Percentiles rank a stretch among this genome's conserved stretches.
These are phyloP conservation scores for Boletus rubropictus DNA, from an alignment of 768 basidiomycete genomes.

Conservation along the genomic window DNA sequence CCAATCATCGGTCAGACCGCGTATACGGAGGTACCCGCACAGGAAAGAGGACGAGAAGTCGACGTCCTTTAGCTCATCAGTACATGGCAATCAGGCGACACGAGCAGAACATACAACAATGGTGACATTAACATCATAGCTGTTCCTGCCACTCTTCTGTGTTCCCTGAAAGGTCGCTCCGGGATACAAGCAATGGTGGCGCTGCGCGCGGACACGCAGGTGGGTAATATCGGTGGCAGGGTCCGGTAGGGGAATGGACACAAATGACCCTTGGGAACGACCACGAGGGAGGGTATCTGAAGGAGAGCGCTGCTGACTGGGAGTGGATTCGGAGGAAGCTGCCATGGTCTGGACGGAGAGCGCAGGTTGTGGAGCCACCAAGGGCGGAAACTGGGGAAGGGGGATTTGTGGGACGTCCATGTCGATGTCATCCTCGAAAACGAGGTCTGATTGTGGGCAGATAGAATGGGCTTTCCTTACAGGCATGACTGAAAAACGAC, in stretches of 20 bases:
- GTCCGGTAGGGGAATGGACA: slow-evolving; percentile 30
- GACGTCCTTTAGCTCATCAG: slow-evolving; percentile 58
- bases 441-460: slow-evolving; percentile 19
- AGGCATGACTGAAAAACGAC: slow-evolving; percentile 21
- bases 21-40: slow-evolving; percentile 90
- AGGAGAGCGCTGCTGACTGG: slow-evolving; percentile 19
- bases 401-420: slow-evolving; percentile 19
- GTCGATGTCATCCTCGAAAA: slow-evolving; percentile 35
- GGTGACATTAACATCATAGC: slow-evolving; percentile 90
- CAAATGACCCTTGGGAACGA: slow-evolving; percentile 8
- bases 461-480: slow-evolving; percentile 15
- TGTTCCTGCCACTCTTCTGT: slow-evolving; percentile 89
- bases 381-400: not conserved
- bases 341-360: slow-evolving; percentile 15
- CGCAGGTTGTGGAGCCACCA: slow-evolving; percentile 3
- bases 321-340: slow-evolving; percentile 8
- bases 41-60: slow-evolving; percentile 81
- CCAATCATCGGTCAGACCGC: slow-evolving; percentile 88
- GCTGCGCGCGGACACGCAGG: slow-evolving; percentile 63
- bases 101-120: slow-evolving; percentile 64
- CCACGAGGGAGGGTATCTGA: slow-evolving; percentile 5
- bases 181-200: slow-evolving; percentile 77
- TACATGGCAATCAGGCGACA: not conserved
- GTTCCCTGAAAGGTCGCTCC: slow-evolving; percentile 87
- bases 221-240: slow-evolving; percentile 74